Conservation (phyloP, 352 stramenopile genomes). For the Phytopythium kandeliae region DNA sequence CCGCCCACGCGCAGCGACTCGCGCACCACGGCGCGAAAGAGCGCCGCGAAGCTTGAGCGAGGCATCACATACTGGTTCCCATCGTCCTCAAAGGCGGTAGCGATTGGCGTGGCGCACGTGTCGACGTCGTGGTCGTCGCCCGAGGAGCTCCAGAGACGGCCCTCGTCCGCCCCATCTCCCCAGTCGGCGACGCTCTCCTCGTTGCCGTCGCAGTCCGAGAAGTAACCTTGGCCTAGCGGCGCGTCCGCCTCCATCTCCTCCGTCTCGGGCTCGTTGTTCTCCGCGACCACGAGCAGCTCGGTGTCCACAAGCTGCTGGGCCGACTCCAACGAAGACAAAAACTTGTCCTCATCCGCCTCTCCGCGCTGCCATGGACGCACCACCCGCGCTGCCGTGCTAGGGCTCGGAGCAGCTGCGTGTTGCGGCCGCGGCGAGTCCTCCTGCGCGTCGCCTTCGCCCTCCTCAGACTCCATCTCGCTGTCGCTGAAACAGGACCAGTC, state of each 20-base stretch:
- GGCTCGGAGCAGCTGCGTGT: too few relatives aligned
- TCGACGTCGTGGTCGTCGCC: conserved; percentile 30
- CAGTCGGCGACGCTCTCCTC: conserved; percentile 15
- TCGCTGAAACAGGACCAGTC: conserved; percentile 62
- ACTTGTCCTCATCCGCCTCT: conserved; percentile 24
- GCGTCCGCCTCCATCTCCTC: conserved; percentile 30
- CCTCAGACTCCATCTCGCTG: conserved; percentile 50
- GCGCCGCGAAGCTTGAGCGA: conserved; percentile 42
- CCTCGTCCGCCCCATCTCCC: too few relatives aligned
- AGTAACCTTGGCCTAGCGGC: conserved; percentile 60
- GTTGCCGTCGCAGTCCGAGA: conserved; percentile 59
- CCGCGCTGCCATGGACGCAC: conserved; percentile 13
- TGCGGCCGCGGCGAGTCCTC: background rate
- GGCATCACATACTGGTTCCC: conserved; percentile 63
- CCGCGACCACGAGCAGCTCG: conserved; percentile 27
- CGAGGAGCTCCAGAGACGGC: conserved; percentile 39
- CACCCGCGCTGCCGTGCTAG: background rate
- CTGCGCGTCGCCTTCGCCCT: conserved; percentile 11
- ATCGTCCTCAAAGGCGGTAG: conserved; percentile 21
- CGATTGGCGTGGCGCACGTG: background rate
- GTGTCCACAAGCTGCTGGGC: conserved; percentile 47
- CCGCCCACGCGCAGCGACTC: conserved; percentile 26
- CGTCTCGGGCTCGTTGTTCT: conserved; percentile 18
- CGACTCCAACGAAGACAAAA: conserved; percentile 32
- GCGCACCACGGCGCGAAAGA: conserved; percentile 37